Evolutionary conservation across 1,284 basidiomycete genomes (phyloP), one percentile per base, ranked within the genome.

Genomic region (Leccinum holopus): DNA sequence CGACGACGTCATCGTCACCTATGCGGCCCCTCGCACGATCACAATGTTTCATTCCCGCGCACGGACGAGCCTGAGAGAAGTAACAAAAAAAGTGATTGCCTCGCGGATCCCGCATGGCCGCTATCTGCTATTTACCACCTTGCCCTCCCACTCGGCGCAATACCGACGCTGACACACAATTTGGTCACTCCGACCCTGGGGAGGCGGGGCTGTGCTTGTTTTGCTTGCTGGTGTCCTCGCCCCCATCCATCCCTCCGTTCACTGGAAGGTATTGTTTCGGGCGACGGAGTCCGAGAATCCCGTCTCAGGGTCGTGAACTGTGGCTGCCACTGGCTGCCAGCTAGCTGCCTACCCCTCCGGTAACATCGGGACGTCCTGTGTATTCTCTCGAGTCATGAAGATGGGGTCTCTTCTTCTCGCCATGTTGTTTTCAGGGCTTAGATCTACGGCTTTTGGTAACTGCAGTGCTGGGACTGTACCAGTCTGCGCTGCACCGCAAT

Each of bases 1-100:
- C 47, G 58, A 61, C 56, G 57, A 67, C 68, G 70, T 73, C 72
- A 71, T 73, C 68, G 66, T 64, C 55, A 59, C 62, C 63, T 71
- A 54, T 67, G 58, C 37, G 63, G 21, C 47, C 47, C 56, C 44
- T 55, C 57, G 33, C 57, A 60, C 18, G 52, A 33, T 35, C 69
- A 70, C 66, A 66, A 55, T 74, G 67, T 60, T 73, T 70, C 69
- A 72, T 75, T 72, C 71, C 70, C 72, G 70, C 70, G 65, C 65
- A 60, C 21, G 58, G 62, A 32, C 55, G 60, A 21, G 21, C 21
- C 21, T 21, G 21, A 62, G 58, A 65, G 61, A 53, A 16, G 25
- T 30, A 53, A 10, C 52, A 14, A 16, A 53, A 28, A 16, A 10
- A 52, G 32, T 49, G 41, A 53, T 18, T 59, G 71, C 70, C 70